Conservation (phyloP, 148 eudicot species). For the Drosera capensis region DNA sequence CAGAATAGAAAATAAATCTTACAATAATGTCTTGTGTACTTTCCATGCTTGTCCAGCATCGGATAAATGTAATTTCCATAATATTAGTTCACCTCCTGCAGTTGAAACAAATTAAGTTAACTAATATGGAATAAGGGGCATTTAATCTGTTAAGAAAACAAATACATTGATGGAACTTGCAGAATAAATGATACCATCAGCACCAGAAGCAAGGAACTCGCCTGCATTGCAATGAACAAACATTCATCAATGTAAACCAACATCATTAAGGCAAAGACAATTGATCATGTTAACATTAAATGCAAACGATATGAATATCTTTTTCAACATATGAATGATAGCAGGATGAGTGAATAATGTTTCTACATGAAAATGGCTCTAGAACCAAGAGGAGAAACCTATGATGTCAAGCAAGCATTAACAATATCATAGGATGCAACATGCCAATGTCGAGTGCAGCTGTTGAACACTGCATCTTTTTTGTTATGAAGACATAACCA, state of each 20-base stretch:
- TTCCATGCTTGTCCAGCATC: constrained; percentile 78
- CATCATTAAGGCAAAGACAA: not conserved
- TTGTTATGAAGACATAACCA: not conserved
- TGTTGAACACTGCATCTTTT: not conserved
- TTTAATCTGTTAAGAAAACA: not conserved
- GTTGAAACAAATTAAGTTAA: constrained; percentile 10
- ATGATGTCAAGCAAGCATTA: too few relatives aligned
- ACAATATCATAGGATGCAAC: too few relatives aligned
- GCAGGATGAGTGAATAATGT: too few relatives aligned
- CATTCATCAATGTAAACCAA: not conserved
- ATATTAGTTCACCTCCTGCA: constrained; percentile 76
- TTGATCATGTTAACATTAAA: too few relatives aligned
- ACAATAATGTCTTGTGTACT: constrained; percentile 76
- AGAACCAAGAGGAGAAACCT: too few relatives aligned
- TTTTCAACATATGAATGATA: too few relatives aligned
- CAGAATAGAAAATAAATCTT: constrained; percentile 18
- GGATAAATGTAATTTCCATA: constrained; percentile 62
- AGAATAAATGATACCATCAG: constrained; percentile 62
- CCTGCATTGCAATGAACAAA: constrained; percentile 34
- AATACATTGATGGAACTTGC: not conserved
- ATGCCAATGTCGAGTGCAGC: too few relatives aligned
- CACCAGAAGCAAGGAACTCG: constrained; percentile 85
- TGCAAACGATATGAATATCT: too few relatives aligned
- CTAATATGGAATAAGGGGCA: constrained; percentile 1
- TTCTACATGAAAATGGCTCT: too few relatives aligned